These are phyloP conservation scores for Mortierella sp. DNA, from an alignment of 371 early-diverging fungal genomes.

Conservation along the genomic window DNA sequence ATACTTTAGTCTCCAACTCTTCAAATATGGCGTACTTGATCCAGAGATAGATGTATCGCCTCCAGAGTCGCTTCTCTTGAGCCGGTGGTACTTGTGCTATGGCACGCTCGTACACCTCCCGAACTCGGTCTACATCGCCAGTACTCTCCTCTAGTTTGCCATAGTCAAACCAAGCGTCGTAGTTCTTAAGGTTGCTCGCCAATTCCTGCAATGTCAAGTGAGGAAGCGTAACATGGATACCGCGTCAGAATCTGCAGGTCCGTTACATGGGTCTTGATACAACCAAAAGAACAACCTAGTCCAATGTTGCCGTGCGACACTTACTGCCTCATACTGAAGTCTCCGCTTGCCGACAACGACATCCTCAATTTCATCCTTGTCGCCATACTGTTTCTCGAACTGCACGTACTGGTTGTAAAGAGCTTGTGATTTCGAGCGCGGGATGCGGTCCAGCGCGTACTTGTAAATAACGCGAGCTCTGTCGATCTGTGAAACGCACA, in stretches of 20 bases:
- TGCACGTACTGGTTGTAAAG: constrained; percentile 92
- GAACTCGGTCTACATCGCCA: constrained; percentile 76
- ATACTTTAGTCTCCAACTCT: constrained; percentile 82
- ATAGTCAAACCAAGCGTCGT: constrained; percentile 97
- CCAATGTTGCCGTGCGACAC: not conserved
- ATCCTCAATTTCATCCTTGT: constrained; percentile 86
- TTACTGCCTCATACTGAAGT: constrained; percentile 86
- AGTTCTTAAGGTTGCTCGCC: constrained; percentile 83
- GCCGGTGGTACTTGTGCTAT: constrained; percentile 90
- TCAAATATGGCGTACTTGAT: constrained; percentile 96
- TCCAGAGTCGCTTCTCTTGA: constrained; percentile 93
- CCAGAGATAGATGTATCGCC: constrained; percentile 98
- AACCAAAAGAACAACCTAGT: too few species aligned
- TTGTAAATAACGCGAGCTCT: constrained; percentile 96
- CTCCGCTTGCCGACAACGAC: constrained; percentile 90
- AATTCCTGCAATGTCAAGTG: constrained; percentile 64
- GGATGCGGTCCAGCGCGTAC: constrained; percentile 89
- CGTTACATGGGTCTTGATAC: too few species aligned
- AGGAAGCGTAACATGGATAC: not conserved
- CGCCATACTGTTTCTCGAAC: constrained; percentile 97
- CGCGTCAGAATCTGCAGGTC: too few species aligned
- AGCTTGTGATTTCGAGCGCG: constrained; percentile 83
- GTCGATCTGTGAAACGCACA: constrained; percentile 64
- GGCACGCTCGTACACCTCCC: constrained; percentile 96
- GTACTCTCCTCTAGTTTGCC: constrained; percentile 86